These are phyloP conservation scores for Aspergillus viridinutans DNA, from an alignment of 2,329 filamentous ascomycete genomes.

Conservation along the genomic window DNA sequence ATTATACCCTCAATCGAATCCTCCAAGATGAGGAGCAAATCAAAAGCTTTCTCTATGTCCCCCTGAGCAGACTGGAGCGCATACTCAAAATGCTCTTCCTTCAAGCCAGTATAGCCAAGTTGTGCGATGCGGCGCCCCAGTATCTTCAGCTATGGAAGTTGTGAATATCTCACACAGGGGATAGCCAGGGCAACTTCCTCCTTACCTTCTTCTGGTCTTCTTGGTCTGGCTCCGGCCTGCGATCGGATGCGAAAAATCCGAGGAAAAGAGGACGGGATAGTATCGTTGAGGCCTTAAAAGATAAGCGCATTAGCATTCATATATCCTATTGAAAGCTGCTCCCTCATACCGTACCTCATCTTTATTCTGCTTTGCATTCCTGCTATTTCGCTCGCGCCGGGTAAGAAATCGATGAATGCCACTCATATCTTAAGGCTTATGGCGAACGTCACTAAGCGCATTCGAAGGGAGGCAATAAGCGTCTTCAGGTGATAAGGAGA, in stretches of 20 bases:
- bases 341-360: slow-evolving; percentile 25
- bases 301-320: slow-evolving; percentile 9
- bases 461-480: background rate
- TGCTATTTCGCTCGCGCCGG: slow-evolving; percentile 33
- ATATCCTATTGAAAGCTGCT: background rate
- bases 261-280: slow-evolving; percentile 25
- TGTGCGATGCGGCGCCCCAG: slow-evolving; percentile 51
- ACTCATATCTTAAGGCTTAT: slow-evolving; percentile 29
- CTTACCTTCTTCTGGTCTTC: slow-evolving; percentile 35
- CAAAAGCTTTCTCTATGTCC: slow-evolving; percentile 68
- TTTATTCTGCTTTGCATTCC: slow-evolving; percentile 27
- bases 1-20: slow-evolving; percentile 78
- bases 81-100: slow-evolving; percentile 61
- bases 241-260: slow-evolving; percentile 30
- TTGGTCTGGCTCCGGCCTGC: slow-evolving; percentile 15
- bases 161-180: background rate
- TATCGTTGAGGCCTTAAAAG: slow-evolving; percentile 18
- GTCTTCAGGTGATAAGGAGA: background rate
- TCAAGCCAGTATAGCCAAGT: slow-evolving; percentile 52
- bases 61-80: slow-evolving; percentile 61
- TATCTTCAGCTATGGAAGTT: slow-evolving; percentile 43
- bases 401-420: slow-evolving; percentile 41
- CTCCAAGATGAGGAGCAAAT: slow-evolving; percentile 72
- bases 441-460: background rate
- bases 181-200: too few relatives aligned